Base-by-base conservation (phyloP, 164 flowering plant genomes). In the Sextonia rubra region DNA sequence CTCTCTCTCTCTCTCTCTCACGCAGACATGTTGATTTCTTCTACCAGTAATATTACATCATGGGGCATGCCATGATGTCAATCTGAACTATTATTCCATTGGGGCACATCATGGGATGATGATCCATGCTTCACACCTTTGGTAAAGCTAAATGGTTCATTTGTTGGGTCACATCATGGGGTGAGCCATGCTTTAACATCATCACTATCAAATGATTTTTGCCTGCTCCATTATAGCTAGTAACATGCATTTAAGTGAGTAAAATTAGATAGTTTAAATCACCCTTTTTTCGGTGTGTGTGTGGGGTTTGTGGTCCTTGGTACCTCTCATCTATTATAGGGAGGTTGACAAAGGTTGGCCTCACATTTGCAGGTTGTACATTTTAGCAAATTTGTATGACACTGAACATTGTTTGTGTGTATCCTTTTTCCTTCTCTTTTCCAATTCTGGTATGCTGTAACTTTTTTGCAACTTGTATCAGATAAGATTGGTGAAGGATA, bases 401-500 rank as follows among this genome's bases (percentile, higher is more conserved):
- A 18, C 12, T 52, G 58, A 52, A 52, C 20, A 52, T 52, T 52
- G n/a, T 14, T 52, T 52, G n/a, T 14, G 20, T 15, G n/a, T 52
- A 52, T 52, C 58, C 58, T 52, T 52, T 52, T 52, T 52, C 58
- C 20, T 52, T 18, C 4, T 52, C 12, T 52, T 20, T 52, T 52
- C n/a, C 12, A 52, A 52, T 52, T 3, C 58, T 52, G 20, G 58
- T 52, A 5, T 52, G 58, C 58, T 17, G 14, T 29, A 17, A 64
- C 66, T 64, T 47, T 47, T 52, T 69, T 61, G n/a, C 24, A 55
- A 47, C 23, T 27, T 26, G 49, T 77, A 76, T 65, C 88, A 96
- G 99, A 73, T 93, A 63, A 86, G 90, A 78, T 61, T 93, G 71
- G 81, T 93, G 78, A 91, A 86, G 81, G 92, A 89, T 77, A 92